phyloP scores from a whole-genome alignment of 1,284 basidiomycete genomes.

The Malassezia obtusa region DNA sequence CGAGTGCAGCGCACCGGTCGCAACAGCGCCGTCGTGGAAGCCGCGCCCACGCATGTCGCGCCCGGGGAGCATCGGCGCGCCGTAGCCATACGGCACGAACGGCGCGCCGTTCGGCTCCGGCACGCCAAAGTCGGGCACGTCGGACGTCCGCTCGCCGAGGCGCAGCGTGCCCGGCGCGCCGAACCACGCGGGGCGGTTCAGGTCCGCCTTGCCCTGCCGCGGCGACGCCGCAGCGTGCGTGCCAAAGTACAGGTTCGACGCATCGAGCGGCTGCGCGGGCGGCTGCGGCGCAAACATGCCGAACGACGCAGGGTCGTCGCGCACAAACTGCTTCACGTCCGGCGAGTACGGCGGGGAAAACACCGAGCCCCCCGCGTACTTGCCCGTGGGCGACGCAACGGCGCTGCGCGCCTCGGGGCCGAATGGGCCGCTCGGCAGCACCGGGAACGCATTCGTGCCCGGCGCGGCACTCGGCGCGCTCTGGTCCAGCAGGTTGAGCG shows the following conservation, averaged over 20 bases:
- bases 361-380: neutral
- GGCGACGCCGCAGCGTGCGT: neutral
- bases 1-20: neutral
- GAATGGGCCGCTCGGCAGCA: neutral
- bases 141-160: constrained; percentile 4
- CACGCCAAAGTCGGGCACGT: neutral
- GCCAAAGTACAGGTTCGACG: neutral
- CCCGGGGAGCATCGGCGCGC: neutral
- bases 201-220: neutral
- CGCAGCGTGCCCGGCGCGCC: constrained; percentile 14
- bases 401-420: neutral
- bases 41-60: neutral
- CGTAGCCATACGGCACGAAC: neutral
- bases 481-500: neutral
- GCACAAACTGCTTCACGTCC: neutral
- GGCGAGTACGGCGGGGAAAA: constrained; percentile 4
- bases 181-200: neutral
- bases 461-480: neutral
- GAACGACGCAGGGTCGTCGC: neutral
- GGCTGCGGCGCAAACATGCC: neutral
- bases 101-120: neutral
- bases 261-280: neutral
- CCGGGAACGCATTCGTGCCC: neutral
- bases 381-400: neutral
- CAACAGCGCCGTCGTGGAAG: neutral